These are phyloP conservation scores for Hirschfeldia incana DNA, from an alignment of 345 rosid genomes.

Conservation along the genomic window DNA sequence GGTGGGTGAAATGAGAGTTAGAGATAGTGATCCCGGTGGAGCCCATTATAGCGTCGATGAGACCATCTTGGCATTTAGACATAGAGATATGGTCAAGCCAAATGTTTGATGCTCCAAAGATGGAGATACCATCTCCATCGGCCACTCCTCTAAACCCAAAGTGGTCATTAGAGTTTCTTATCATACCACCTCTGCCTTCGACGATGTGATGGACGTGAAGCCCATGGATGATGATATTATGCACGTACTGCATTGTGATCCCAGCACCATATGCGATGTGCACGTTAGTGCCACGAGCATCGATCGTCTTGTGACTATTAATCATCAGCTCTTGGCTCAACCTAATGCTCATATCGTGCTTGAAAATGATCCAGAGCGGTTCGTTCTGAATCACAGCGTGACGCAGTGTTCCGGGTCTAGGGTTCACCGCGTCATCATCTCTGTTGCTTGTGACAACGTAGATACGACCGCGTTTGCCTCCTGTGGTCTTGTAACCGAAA, in stretches of 20 bases:
- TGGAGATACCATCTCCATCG: conserved; percentile 83
- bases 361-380: conserved; percentile 70
- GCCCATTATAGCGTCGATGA: conserved; percentile 68
- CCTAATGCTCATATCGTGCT: conserved; percentile 57
- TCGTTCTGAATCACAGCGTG: conserved; percentile 62
- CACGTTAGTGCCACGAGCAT: conserved; percentile 68
- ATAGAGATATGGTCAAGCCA: conserved; percentile 89
- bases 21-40: conserved; percentile 85
- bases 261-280: conserved; percentile 71
- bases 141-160: conserved; percentile 54
- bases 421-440: conserved; percentile 58
- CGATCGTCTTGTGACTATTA: conserved; percentile 70
- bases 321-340: conserved; percentile 65
- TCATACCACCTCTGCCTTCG: conserved; percentile 49
- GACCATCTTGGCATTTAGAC: conserved; percentile 66
- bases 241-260: conserved; percentile 54
- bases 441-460: conserved; percentile 61
- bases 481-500: conserved; percentile 58
- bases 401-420: conserved; percentile 63
- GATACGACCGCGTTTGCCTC: conserved; percentile 60
- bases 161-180: conserved; percentile 55
- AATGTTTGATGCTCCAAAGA: conserved; percentile 60
- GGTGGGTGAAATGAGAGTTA: conserved; percentile 72
- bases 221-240: conserved; percentile 71
- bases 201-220: conserved; percentile 62